phyloP scores from a whole-genome alignment of 2,329 filamentous ascomycete genomes.

The Chalaropsis ovoidea region DNA sequence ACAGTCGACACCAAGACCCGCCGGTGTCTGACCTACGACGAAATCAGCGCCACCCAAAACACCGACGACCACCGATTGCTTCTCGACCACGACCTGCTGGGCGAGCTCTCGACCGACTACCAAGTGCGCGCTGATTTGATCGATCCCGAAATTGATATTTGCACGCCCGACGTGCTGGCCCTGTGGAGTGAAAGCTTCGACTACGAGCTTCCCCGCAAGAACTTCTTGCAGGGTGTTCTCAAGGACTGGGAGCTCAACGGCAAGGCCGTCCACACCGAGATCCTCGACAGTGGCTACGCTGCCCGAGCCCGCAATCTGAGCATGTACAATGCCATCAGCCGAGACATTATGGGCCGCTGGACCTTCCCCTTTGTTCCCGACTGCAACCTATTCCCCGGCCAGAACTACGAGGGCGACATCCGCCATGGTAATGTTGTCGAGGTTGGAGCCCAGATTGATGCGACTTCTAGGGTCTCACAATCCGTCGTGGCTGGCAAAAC shows the following conservation, averaged over 20 bases:
- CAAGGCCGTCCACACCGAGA: conserved; percentile 89
- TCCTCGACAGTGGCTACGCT: conserved; percentile 73
- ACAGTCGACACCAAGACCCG: conserved; percentile 71
- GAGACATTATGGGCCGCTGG: conserved; percentile 78
- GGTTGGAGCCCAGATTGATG: conserved; percentile 65
- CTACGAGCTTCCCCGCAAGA: conserved; percentile 78
- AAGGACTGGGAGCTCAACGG: conserved; percentile 97
- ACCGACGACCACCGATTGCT: conserved; percentile 49
- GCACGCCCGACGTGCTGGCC: conserved; percentile 87
- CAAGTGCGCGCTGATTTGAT: conserved; percentile 81
- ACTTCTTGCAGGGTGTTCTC: conserved; percentile 83
- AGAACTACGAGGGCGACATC: conserved; percentile 63
- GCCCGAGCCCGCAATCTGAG: conserved; percentile 77
- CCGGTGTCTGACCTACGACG: conserved; percentile 87
- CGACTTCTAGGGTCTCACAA: conserved; percentile 58
- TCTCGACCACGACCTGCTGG: conserved; percentile 70
- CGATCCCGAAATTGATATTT: conserved; percentile 93
- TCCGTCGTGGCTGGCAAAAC: conserved; percentile 70
- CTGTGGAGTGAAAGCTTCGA: conserved; percentile 98
- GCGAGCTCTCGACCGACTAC: conserved; percentile 58
- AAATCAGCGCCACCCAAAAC: conserved; percentile 61
- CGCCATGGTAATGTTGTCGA: conserved; percentile 33
- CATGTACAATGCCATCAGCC: conserved; percentile 80
- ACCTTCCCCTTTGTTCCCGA: conserved; percentile 83
- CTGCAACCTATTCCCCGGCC: conserved; percentile 68